Conservation (phyloP, 164 flowering plant species). For the Nymphaea colorata region DNA sequence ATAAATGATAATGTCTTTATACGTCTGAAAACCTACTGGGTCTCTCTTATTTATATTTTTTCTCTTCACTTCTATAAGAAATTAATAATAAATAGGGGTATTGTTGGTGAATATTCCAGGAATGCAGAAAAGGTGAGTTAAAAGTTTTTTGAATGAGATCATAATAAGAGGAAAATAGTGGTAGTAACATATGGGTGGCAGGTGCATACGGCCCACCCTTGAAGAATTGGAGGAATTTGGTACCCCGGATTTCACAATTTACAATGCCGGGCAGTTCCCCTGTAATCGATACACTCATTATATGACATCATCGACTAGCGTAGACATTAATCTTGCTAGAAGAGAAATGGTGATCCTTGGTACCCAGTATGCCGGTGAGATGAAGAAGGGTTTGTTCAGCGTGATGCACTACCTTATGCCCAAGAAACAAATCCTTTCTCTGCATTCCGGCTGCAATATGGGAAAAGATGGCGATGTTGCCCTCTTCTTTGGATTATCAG, state of each 20-base stretch:
- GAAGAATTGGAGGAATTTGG: slow-evolving; percentile 98
- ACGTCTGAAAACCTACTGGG: no score
- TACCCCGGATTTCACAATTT: slow-evolving; percentile 98
- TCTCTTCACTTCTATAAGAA: background rate
- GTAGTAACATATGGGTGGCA: slow-evolving; percentile 40
- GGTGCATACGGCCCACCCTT: slow-evolving; percentile 99
- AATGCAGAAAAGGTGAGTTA: background rate
- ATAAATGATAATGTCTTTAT: no score
- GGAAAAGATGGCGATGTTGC: slow-evolving; percentile 97
- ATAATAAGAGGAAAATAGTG: background rate
- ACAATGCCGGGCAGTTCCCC: slow-evolving; percentile 98
- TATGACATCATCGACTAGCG: slow-evolving; percentile 99
- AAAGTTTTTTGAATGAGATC: background rate
- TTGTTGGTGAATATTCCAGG: background rate
- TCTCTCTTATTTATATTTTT: background rate
- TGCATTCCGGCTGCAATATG: slow-evolving; percentile 99
- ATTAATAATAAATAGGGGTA: background rate
- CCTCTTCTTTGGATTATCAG: slow-evolving; percentile 98
- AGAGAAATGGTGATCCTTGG: slow-evolving; percentile 99
- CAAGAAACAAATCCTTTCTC: slow-evolving; percentile 82
- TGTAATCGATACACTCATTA: slow-evolving; percentile 97
- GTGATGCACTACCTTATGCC: slow-evolving; percentile 99
- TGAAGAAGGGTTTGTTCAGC: slow-evolving; percentile 97
- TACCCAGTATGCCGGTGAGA: slow-evolving; percentile 98
- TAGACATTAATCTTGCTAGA: slow-evolving; percentile 83